phyloP scores from a whole-genome alignment of 192 early-diverging fungal species.

The Coemansia sp. region DNA sequence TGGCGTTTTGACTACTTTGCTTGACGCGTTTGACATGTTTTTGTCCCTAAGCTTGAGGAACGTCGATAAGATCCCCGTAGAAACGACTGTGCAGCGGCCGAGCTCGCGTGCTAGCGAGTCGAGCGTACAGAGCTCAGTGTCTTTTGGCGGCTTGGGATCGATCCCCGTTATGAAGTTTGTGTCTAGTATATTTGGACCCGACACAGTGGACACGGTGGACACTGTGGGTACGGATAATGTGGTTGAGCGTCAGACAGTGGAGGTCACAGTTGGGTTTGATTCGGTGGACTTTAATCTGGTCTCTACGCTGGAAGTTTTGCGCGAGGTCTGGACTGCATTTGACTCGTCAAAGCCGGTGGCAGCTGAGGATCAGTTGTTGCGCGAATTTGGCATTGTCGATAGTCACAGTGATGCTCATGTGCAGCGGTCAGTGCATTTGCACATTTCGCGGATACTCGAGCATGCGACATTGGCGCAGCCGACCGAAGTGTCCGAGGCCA shows the following conservation, averaged over 20 bases:
- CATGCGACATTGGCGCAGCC: slow-evolving; percentile 28
- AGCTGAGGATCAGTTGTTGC: not conserved
- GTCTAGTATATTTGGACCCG: slow-evolving; percentile 40
- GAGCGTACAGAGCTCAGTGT: slow-evolving; percentile 12
- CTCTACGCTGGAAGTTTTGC: slow-evolving; percentile 30
- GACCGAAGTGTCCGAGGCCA: slow-evolving; percentile 36
- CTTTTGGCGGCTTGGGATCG: slow-evolving; percentile 18
- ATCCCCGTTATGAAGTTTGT: slow-evolving; percentile 39
- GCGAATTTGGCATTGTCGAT: slow-evolving; percentile 31
- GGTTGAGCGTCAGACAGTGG: not conserved
- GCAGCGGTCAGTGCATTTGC: slow-evolving; percentile 22
- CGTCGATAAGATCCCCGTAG: slow-evolving; percentile 15
- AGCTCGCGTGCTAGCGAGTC: slow-evolving; percentile 34
- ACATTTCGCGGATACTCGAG: slow-evolving; percentile 31
- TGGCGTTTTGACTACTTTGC: slow-evolving; percentile 24
- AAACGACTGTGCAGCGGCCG: slow-evolving; percentile 11
- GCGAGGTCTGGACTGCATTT: slow-evolving; percentile 48
- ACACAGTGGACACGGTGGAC: not conserved
- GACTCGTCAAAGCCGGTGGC: slow-evolving; percentile 6
- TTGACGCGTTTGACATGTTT: slow-evolving; percentile 44
- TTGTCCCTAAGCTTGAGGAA: slow-evolving; percentile 39
- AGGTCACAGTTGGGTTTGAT: not conserved
- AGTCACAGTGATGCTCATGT: slow-evolving; percentile 9
- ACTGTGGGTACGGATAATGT: not conserved
- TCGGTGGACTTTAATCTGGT: slow-evolving; percentile 25